Evolutionary conservation across 371 early-diverging fungal genomes (phyloP), one percentile per base, ranked within the genome.

Genomic region (Mucor sp.): DNA sequence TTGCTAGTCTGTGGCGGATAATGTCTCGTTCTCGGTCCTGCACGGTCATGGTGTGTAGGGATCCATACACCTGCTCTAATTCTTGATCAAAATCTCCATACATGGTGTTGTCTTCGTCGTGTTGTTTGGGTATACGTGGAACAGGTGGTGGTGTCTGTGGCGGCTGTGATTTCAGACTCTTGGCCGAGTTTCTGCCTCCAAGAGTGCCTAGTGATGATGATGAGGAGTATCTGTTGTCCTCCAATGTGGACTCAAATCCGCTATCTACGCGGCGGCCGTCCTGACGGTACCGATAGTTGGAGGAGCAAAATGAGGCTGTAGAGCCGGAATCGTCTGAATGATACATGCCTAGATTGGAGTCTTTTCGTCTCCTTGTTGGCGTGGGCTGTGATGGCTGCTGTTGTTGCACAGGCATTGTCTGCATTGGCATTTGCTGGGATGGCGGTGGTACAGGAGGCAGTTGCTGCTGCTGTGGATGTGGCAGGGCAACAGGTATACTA

Each of bases 211-310:
- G 14, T 33, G 65, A 59, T 12, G 74, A 71, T 15, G 71, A 71
- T 11, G 68, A 57, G 9, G 79, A 77, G 37, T 72, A 78, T 4
- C 78, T 62, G 19, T 82, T 76, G 27, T 82, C 82, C 25, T 71
- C 62, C 2, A 57, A 32, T 11, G 71, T 60, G 8, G 78, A 82
- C 61, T 76, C 82, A 71, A 79, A 83, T 1, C 80, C 80, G 58
- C 80, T 80, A 43, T 83, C 83, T 9, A 77, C 74, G 17, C 76
- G 70, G 23, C 78, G 75, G n/a, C 72, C 70, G 62, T 75, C 56
- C 23, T 55, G 63, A 47, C 67, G 69, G 57, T 67, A 61, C 4
- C 68, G 74, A 32, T 61, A 67, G 58, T 59, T 71, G 23, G 75
- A 75, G 1, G 73, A 74, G 41, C 60, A 58, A 3, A 74, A 69